Percentiles rank a stretch among this genome's conserved stretches.
Conservation (phyloP, 371 early-diverging fungal genomes). For the Rhizopus sp. region DNA sequence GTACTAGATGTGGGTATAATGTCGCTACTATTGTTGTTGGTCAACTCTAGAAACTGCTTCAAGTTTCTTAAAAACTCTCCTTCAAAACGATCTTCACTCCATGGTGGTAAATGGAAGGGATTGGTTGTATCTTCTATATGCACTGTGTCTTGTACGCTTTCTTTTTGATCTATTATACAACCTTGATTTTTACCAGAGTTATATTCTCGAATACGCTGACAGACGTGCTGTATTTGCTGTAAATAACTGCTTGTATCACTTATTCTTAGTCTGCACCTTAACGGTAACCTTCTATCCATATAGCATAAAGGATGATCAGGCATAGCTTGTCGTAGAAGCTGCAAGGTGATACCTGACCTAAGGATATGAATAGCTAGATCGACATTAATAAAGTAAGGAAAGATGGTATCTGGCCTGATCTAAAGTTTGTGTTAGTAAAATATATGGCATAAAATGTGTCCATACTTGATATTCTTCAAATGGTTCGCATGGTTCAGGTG, state of each 20-base stretch:
- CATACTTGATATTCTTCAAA: constrained; percentile 8
- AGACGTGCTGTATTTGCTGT: neutral
- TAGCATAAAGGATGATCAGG: constrained; percentile 36
- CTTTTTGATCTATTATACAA: neutral
- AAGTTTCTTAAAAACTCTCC: constrained; percentile 21
- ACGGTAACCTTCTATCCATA: neutral
- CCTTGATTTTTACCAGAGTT: neutral
- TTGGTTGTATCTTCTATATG: neutral
- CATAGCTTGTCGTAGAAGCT: constrained; percentile 23
- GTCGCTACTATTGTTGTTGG: constrained; percentile 4
- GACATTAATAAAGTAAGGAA: constrained; percentile 32
- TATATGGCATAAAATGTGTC: neutral
- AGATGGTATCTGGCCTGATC: constrained; percentile 13
- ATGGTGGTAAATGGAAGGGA: neutral
- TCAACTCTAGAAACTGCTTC: neutral
- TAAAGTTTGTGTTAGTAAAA: constrained; percentile 4
- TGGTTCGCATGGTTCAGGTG: constrained; percentile 11
- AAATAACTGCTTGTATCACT: constrained; percentile 5
- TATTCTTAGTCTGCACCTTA: constrained; percentile 2
- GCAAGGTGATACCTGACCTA: constrained; percentile 34
- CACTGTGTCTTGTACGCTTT: neutral
- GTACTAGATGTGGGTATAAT: constrained; percentile 40
- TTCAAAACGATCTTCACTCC: neutral
- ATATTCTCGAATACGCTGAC: constrained; percentile 2
- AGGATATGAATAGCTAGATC: constrained; percentile 28